Evolutionary conservation across 1,139 yeast genomes (phyloP).

Genomic region (Nadsonia commutata): DNA sequence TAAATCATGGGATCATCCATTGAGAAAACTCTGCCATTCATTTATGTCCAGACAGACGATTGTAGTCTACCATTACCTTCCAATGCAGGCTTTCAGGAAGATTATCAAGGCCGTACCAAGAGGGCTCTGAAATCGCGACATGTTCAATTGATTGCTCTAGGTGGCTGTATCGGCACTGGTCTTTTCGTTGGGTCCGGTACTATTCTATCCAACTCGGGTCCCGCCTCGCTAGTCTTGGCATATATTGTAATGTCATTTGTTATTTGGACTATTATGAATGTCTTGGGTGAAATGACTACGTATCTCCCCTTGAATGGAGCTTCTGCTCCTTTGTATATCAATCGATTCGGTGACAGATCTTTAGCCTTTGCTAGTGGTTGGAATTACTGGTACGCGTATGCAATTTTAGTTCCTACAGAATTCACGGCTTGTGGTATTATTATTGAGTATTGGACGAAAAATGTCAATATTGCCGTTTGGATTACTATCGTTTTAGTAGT

Average conservation of each 20-base stretch:
- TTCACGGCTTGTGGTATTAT: constrained; percentile 58
- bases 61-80: no score
- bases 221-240: constrained; percentile 47
- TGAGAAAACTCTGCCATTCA: no score
- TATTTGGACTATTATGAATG: constrained; percentile 42
- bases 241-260: constrained; percentile 38
- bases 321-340: constrained; percentile 17
- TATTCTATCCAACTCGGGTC: constrained; percentile 45
- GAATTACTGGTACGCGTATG: constrained; percentile 82
- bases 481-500: constrained; percentile 52
- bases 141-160: constrained; percentile 74
- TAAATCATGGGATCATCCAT: no score
- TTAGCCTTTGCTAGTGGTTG: constrained; percentile 73
- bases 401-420: constrained; percentile 70
- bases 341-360: constrained; percentile 19
- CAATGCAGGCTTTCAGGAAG: no score
- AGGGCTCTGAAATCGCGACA: constrained; percentile 41
- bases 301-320: constrained; percentile 32
- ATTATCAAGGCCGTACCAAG: no score
- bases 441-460: constrained; percentile 54
- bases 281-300: constrained; percentile 48
- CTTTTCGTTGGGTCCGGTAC: constrained; percentile 56
- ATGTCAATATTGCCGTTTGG: constrained; percentile 67
- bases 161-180: constrained; percentile 77
- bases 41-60: no score